Evolutionary conservation across 2,329 filamentous ascomycete genomes (phyloP).

Genomic region (Fusarium decemcellulare): DNA sequence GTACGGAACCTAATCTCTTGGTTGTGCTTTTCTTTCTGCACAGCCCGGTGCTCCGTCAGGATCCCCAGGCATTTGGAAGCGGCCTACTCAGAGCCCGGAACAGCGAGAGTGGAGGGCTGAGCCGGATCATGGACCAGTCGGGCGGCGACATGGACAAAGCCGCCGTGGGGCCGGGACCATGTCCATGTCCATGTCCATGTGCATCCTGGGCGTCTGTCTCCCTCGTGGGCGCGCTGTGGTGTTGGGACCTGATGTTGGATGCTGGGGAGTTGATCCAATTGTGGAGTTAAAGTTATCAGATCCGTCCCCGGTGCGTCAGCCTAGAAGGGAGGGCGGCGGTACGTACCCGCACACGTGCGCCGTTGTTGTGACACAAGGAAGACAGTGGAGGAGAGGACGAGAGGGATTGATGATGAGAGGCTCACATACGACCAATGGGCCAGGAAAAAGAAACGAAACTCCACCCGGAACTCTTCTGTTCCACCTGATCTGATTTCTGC

Average conservation of each 20-base stretch:
- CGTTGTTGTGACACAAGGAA: not conserved
- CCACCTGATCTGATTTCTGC: slow-evolving; percentile 27
- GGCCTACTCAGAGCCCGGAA: slow-evolving; percentile 6
- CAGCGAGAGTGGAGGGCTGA: slow-evolving; percentile 14
- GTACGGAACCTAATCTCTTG: not conserved
- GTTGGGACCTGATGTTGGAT: slow-evolving; percentile 14
- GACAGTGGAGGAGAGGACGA: not conserved
- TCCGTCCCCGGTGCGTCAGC: slow-evolving; percentile 39
- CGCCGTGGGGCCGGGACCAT: slow-evolving; percentile 39
- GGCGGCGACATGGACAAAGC: not conserved
- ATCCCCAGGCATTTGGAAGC: slow-evolving; percentile 11
- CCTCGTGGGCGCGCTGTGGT: slow-evolving; percentile 19
- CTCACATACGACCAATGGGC: not conserved
- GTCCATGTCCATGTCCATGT: not conserved
- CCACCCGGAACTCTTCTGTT: slow-evolving; percentile 14
- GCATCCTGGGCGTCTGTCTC: not conserved
- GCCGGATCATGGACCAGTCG: slow-evolving; percentile 25
- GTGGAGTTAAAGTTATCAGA: slow-evolving; percentile 52
- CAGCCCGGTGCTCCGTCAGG: slow-evolving; percentile 24
- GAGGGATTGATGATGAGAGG: slow-evolving; percentile 2
- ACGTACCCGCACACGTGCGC: slow-evolving; percentile 2
- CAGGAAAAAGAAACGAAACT: slow-evolving; percentile 6
- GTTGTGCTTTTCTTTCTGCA: not conserved
- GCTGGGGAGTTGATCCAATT: slow-evolving; percentile 26
- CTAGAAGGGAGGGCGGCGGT: slow-evolving; percentile 6